Evolutionary conservation across 1,139 yeast species (phyloP).

Genomic region (Suhomyces choctaworum): DNA sequence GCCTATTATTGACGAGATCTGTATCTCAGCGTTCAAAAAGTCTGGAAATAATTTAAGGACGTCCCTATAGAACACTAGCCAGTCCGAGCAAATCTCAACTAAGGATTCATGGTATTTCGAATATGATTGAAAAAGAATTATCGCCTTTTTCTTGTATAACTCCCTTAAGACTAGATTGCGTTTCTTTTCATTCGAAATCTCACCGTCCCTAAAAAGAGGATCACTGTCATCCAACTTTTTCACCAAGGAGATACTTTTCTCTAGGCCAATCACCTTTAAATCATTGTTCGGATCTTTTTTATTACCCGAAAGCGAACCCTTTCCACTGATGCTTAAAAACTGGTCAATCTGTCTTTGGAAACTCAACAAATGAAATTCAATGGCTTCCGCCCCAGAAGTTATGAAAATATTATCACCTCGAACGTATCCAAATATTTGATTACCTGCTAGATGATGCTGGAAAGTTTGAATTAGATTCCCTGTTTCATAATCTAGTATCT

Average conservation of each 20-base stretch:
- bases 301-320: slow-evolving; percentile 19
- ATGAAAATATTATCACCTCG: slow-evolving; percentile 24
- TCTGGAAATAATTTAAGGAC: slow-evolving; percentile 42
- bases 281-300: slow-evolving; percentile 31
- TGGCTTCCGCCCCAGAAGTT: slow-evolving; percentile 30
- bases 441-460: slow-evolving; percentile 33
- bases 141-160: slow-evolving; percentile 34
- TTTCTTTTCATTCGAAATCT: slow-evolving; percentile 22
- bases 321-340: slow-evolving; percentile 30
- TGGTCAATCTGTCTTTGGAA: slow-evolving; percentile 46
- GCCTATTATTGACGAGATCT: slow-evolving; percentile 13
- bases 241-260: slow-evolving; percentile 37
- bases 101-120: slow-evolving; percentile 42
- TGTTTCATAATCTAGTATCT: slow-evolving; percentile 43
- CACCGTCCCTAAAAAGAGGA: slow-evolving; percentile 24
- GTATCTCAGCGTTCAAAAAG: slow-evolving; percentile 33
- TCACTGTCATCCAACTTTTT: slow-evolving; percentile 26
- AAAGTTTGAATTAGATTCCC: slow-evolving; percentile 47
- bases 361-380: slow-evolving; percentile 31
- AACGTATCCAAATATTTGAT: slow-evolving; percentile 20
- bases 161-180: slow-evolving; percentile 36
- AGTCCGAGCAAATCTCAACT: slow-evolving; percentile 44
- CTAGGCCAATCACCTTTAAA: slow-evolving; percentile 36
- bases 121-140: slow-evolving; percentile 36
- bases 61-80: slow-evolving; percentile 41